Percentiles rank a stretch among this genome's conserved stretches.
These are phyloP conservation scores for Pseudocercospora cruenta DNA, from an alignment of 2,329 filamentous ascomycete species.

Conservation along the genomic window DNA sequence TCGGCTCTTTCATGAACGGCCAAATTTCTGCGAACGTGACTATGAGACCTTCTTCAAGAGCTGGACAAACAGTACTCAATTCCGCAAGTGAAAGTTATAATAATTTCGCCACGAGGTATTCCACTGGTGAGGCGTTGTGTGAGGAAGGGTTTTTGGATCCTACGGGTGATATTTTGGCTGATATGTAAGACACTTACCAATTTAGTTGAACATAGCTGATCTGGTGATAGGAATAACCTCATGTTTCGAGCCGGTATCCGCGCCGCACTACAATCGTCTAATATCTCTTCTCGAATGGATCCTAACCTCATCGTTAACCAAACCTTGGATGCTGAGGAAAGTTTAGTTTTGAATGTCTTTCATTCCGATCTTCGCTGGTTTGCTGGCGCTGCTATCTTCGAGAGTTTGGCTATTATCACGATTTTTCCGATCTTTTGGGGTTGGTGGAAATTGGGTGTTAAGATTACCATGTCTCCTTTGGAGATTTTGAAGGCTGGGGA, in stretches of 20 bases:
- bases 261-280: neutral
- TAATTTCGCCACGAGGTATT: conserved; percentile 3
- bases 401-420: conserved; percentile 15
- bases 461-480: neutral
- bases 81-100: neutral
- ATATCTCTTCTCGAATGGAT: neutral
- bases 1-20: conserved; percentile 11
- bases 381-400: conserved; percentile 14
- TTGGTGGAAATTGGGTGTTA: conserved; percentile 18
- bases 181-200: neutral
- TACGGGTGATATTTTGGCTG: conserved; percentile 8
- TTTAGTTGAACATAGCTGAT: no score
- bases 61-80: neutral
- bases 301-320: neutral
- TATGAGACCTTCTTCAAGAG: neutral
- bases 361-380: conserved; percentile 15
- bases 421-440: conserved; percentile 23
- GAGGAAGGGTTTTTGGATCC: conserved; percentile 14
- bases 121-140: neutral
- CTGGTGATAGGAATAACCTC: conserved; percentile 11
- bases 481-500: conserved; percentile 2
- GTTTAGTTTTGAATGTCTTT: neutral
- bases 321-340: no score
- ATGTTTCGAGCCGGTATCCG: conserved; percentile 17
- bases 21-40: conserved; percentile 8